Evolutionary conservation across 2,329 filamentous ascomycete genomes (phyloP).

Genomic region (Claviceps digitariae): DNA sequence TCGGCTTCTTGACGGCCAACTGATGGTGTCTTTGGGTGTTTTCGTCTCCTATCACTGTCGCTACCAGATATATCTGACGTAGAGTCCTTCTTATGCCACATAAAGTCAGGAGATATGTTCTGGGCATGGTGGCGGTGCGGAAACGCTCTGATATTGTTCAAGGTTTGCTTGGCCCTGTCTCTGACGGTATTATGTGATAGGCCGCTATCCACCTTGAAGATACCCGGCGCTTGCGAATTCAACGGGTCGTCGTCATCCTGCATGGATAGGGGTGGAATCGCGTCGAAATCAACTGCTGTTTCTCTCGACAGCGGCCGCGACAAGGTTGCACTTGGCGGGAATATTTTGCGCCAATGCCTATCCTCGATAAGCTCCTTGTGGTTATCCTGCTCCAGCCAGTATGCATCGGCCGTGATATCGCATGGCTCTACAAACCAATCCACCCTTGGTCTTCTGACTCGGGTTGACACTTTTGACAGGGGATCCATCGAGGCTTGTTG

Average conservation of each 20-base stretch:
- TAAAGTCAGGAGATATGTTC: conserved; percentile 35
- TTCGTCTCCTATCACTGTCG: conserved; percentile 30
- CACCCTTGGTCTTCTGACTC: conserved; percentile 58
- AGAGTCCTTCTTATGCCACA: conserved; percentile 35
- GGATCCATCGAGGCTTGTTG: conserved; percentile 30
- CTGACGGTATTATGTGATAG: conserved; percentile 37
- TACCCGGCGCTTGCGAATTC: conserved; percentile 11
- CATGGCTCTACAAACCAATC: conserved; percentile 78
- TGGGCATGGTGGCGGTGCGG: conserved; percentile 40
- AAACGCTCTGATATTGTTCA: conserved; percentile 41
- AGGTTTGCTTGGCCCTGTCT: conserved; percentile 45
- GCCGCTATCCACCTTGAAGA: conserved; percentile 24
- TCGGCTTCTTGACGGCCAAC: conserved; percentile 15
- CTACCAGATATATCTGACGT: conserved; percentile 48
- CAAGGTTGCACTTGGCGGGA: conserved; percentile 28
- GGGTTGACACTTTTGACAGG: conserved; percentile 33
- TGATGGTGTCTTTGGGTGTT: conserved; percentile 16
- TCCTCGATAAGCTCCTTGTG: conserved; percentile 77
- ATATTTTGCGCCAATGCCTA: conserved; percentile 60
- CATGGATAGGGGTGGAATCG: conserved; percentile 14
- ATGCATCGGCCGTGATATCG: conserved; percentile 77
- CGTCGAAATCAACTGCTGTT: conserved; percentile 13
- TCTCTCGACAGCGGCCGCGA: conserved; percentile 20
- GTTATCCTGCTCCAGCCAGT: conserved; percentile 74
- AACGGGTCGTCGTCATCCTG: conserved; percentile 10